Evolutionary conservation across 208 protist genomes (phyloP).

Genomic region (Leishmania tropica): DNA sequence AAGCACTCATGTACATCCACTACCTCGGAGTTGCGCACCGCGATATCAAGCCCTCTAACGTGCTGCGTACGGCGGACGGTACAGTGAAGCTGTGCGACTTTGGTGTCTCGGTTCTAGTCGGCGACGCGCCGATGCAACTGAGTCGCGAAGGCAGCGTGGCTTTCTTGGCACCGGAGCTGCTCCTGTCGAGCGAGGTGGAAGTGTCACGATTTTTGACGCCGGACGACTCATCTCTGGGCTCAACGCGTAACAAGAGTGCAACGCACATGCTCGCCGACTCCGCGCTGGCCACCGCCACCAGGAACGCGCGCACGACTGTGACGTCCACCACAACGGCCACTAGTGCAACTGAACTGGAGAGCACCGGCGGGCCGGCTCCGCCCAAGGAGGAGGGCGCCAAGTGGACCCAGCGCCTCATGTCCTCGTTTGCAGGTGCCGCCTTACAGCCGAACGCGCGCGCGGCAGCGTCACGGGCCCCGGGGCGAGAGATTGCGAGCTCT

Average conservation of each 20-base stretch:
- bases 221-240: slow-evolving; percentile 9
- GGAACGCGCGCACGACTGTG: not conserved
- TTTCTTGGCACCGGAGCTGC: slow-evolving; percentile 77
- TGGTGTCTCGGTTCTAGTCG: slow-evolving; percentile 59
- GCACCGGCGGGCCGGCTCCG: not conserved
- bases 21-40: slow-evolving; percentile 66
- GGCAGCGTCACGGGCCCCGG: not conserved
- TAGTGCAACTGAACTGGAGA: not conserved
- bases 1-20: slow-evolving; percentile 53
- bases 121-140: slow-evolving; percentile 30
- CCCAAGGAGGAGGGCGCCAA: not conserved
- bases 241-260: not conserved
- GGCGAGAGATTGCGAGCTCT: not conserved
- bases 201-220: slow-evolving; percentile 33
- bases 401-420: not conserved
- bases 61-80: slow-evolving; percentile 56
- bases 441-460: not conserved
- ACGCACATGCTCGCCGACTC: not conserved
- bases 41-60: slow-evolving; percentile 82
- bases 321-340: not conserved
- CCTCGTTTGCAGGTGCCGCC: not conserved
- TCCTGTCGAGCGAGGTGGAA: slow-evolving; percentile 38
- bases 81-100: slow-evolving; percentile 82
- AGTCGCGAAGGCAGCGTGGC: slow-evolving; percentile 64
- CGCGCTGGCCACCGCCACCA: not conserved